Conservation (phyloP, 371 early-diverging fungal species). For the Smittium culicis region DNA sequence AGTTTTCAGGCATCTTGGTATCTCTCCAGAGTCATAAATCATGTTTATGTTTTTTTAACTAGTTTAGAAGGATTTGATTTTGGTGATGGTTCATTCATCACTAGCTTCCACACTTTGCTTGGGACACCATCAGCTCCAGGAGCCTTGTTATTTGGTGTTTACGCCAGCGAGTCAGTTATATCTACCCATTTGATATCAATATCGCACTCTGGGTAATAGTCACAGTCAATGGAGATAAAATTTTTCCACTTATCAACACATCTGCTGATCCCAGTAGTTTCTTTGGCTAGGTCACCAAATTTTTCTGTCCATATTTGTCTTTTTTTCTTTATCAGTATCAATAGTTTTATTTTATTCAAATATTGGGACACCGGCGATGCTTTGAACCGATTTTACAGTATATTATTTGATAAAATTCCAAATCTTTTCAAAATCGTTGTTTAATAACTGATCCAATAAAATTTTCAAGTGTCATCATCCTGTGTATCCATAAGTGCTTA, state of each 20-base stretch:
- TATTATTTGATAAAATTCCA: not conserved
- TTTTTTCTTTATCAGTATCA: not conserved
- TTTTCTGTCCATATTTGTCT: not conserved
- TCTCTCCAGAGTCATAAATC: not conserved
- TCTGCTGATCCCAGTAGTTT: not conserved
- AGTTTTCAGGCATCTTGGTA: not conserved
- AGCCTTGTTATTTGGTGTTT: not conserved
- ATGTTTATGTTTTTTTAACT: not conserved
- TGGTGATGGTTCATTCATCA: not conserved
- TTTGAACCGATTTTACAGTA: not conserved
- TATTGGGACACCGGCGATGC: not conserved
- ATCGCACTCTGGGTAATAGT: not conserved
- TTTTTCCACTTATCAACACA: not conserved
- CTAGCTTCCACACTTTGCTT: not conserved
- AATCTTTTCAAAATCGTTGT: not conserved
- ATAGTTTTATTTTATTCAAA: not conserved
- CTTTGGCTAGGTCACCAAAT: not conserved
- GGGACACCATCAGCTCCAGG: conserved; percentile 1
- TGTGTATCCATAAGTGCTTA: not conserved
- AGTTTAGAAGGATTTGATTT: not conserved
- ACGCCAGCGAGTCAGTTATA: not conserved
- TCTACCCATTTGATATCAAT: not conserved
- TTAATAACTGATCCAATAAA: not conserved
- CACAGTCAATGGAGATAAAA: not conserved
- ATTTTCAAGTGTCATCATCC: too few species aligned